Evolutionary conservation across 2,329 filamentous ascomycete species (phyloP).

Genomic region (Pyricularia pennisetigena): DNA sequence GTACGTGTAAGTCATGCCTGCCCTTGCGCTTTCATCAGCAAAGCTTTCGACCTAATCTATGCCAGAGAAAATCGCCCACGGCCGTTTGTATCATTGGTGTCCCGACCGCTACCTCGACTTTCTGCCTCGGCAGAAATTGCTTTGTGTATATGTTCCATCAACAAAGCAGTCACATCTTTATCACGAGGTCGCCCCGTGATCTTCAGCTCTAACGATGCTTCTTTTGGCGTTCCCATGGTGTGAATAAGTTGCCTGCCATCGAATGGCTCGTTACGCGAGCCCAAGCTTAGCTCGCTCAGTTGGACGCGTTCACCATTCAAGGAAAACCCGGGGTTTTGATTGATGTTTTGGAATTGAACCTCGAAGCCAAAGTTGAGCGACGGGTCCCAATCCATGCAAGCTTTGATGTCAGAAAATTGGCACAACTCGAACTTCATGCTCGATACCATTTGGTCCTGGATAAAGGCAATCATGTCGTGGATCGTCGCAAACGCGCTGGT

Average conservation of each 20-base stretch:
- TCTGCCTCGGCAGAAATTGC: neutral
- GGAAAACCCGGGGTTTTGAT: neutral
- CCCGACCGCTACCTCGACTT: too few relatives aligned
- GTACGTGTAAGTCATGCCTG: too few relatives aligned
- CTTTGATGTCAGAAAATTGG: neutral
- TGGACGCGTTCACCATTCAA: neutral
- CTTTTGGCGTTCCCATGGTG: neutral
- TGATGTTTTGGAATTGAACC: neutral
- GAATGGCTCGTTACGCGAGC: neutral
- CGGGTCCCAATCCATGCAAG: neutral
- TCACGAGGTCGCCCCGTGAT: neutral
- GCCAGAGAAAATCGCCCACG: too few relatives aligned
- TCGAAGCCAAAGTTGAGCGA: neutral
- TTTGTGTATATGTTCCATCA: neutral
- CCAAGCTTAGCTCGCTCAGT: neutral
- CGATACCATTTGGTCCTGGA: neutral
- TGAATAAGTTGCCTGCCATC: neutral
- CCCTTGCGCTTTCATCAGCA: too few relatives aligned
- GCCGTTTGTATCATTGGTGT: too few relatives aligned
- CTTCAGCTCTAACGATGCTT: neutral
- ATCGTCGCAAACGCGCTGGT: neutral
- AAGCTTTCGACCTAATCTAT: too few relatives aligned
- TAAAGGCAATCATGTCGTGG: neutral
- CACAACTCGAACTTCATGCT: neutral
- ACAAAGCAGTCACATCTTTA: neutral